A percentile compares a stretch with the other conserved stretches of the same genome.
Evolutionary conservation across 176 grass and related monocot species (phyloP).

Genomic region (Metroxylon sagu): DNA sequence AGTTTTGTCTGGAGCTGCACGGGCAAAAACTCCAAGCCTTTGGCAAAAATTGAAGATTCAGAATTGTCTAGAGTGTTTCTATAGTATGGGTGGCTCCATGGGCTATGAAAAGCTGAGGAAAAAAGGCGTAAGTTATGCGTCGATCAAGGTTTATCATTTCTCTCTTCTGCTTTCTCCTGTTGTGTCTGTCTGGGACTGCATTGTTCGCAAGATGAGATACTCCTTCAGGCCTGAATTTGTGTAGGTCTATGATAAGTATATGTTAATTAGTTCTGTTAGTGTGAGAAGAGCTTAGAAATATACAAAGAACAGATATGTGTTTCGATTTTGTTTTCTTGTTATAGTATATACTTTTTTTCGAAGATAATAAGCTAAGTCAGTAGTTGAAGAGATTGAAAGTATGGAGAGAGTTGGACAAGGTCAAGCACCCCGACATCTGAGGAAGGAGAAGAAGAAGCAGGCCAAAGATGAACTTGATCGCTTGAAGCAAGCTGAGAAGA

Average conservation of each 20-base stretch:
- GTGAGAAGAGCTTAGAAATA: neutral
- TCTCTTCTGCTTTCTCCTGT: constrained; percentile 65
- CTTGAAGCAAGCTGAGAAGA: constrained; percentile 63
- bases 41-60: too few species aligned
- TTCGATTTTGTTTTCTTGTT: constrained; percentile 9
- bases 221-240: constrained; percentile 89
- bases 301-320: constrained; percentile 27
- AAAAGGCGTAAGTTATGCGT: constrained; percentile 40
- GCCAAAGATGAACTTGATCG: constrained; percentile 40
- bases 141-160: constrained; percentile 36
- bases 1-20: too few species aligned
- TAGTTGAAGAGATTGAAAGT: neutral
- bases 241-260: constrained; percentile 32
- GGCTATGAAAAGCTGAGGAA: constrained; percentile 11
- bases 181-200: constrained; percentile 85
- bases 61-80: too few species aligned
- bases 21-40: too few species aligned
- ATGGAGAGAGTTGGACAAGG: constrained; percentile 56
- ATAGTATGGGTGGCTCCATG: constrained; percentile 1
- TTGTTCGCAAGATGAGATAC: constrained; percentile 96
- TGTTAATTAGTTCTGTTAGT: constrained; percentile 19
- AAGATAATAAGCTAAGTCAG: constrained; percentile 1
- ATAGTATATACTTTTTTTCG: constrained; percentile 1
- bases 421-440: constrained; percentile 29
- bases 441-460: constrained; percentile 56